Conservation (phyloP, 2,329 filamentous ascomycete species). For the Xylaria sp. region DNA sequence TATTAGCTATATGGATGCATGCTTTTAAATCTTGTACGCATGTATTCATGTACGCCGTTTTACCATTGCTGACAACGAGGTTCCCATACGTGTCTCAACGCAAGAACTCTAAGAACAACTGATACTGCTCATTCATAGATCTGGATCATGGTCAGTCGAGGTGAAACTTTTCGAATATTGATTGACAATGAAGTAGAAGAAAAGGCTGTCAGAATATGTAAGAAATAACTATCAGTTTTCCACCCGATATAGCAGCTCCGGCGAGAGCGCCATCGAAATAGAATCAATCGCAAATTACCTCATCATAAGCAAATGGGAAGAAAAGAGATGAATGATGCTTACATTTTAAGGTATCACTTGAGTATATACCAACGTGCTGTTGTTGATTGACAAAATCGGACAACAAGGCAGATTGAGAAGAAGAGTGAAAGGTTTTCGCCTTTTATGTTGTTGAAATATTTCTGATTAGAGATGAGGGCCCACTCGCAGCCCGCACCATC, state of each 20-base stretch:
- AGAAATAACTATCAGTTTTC: conserved; percentile 92
- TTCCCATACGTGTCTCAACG: no score
- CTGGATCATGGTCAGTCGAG: conserved; percentile 29
- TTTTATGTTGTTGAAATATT: conserved; percentile 28
- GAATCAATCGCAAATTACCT: conserved; percentile 99
- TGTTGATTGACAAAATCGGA: not conserved
- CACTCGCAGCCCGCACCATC: not conserved
- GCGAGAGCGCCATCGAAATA: conserved; percentile 85
- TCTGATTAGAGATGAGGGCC: conserved; percentile 9
- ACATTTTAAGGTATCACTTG: not conserved
- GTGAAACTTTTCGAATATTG: not conserved
- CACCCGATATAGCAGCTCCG: conserved; percentile 83
- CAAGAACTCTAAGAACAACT: not conserved
- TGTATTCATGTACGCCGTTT: not conserved
- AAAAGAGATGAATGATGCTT: conserved; percentile 38
- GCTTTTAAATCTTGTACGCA: not conserved
- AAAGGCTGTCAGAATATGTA: conserved; percentile 92
- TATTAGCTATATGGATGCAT: not conserved
- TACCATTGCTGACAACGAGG: no score
- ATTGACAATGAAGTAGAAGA: conserved; percentile 2
- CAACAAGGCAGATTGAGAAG: not conserved
- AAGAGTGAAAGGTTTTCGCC: not conserved
- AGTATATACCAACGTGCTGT: not conserved
- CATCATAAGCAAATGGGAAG: conserved; percentile 68
- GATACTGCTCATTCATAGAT: not conserved